Evolutionary conservation across 2,329 filamentous ascomycete species (phyloP), one percentile per base, ranked within the genome.

Genomic region (Cyphellophora europaea): DNA sequence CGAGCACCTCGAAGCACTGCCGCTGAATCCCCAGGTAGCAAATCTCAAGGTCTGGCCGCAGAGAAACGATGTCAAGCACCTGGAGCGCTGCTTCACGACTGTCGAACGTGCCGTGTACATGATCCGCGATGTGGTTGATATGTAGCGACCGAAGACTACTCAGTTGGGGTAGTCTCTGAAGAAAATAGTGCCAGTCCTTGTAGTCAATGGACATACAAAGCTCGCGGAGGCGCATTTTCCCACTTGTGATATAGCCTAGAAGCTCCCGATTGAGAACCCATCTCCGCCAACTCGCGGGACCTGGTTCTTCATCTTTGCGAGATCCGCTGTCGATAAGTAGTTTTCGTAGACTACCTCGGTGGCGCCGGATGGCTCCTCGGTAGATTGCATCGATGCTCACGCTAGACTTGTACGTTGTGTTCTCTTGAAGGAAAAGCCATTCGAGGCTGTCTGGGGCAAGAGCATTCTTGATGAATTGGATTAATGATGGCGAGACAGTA

Each of bases 1-100:
- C 84, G 5, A 87, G 59, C 19, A 91, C 81, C 54, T 91, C 84
- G 51, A 83, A 91, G 57, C 85, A 91, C 56, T 87, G 88, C 27
- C 65, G 66, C n/a, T 70, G 69, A 35, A 91, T 73, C 12, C 80
- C 85, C 48, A 89, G 71, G 51, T 88, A 89, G 55, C 78, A 84
- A 11, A 91, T 66, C 50, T 80, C 77, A 16, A 88, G 72, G 47
- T 88, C 82, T 1, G 82, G 80, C 4, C 82, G 72, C 11, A 91
- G 65, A 10, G 80, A 77, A 35, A 89, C 77, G 30, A 88, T 82
- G 53, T 89, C 82, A 19, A 87, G 70, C 30, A 89, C 72, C 52
- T 88, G 81, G 42, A 84, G 63, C 1, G 82, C 83, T 18, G 87
- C 66, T 52, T 91, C 84, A 42, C 72, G 72, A 2, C 76, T 69